Conservation (phyloP, 2,329 filamentous ascomycete genomes). For the Neurospora sp. region DNA sequence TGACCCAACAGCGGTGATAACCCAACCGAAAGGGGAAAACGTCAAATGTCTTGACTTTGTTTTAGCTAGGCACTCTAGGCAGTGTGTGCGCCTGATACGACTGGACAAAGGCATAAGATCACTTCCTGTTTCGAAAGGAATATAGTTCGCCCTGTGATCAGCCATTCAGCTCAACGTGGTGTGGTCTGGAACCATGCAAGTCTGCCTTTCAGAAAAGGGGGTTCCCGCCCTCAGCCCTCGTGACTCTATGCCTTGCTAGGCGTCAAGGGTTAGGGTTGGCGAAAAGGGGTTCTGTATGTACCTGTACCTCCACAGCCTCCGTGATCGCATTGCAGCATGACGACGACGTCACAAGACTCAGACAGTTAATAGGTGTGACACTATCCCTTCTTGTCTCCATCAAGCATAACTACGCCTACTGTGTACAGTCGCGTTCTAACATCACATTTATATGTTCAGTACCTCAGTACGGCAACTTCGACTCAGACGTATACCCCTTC, state of each 20-base stretch:
- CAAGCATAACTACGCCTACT: background rate
- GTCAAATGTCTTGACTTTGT: background rate
- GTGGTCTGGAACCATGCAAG: background rate
- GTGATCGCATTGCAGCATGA: background rate
- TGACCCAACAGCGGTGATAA: background rate
- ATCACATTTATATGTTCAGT: constrained; percentile 7
- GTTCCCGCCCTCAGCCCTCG: background rate
- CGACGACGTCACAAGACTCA: background rate
- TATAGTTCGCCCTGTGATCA: background rate
- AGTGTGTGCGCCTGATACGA: background rate
- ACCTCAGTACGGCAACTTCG: constrained; percentile 28
- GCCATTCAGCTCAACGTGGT: background rate
- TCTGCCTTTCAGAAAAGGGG: background rate
- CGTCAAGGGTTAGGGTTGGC: background rate
- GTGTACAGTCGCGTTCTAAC: background rate
- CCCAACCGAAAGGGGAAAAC: background rate
- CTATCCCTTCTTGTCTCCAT: background rate
- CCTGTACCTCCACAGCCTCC: no score
- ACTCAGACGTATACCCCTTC: constrained; percentile 32
- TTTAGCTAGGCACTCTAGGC: background rate
- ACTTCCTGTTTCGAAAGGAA: background rate
- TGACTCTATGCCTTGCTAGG: background rate
- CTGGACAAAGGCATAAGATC: background rate
- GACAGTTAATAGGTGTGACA: no score
- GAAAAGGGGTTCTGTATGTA: background rate